Evolutionary conservation across 306 rosid species (phyloP).

Genomic region (Dicorynia guianensis): DNA sequence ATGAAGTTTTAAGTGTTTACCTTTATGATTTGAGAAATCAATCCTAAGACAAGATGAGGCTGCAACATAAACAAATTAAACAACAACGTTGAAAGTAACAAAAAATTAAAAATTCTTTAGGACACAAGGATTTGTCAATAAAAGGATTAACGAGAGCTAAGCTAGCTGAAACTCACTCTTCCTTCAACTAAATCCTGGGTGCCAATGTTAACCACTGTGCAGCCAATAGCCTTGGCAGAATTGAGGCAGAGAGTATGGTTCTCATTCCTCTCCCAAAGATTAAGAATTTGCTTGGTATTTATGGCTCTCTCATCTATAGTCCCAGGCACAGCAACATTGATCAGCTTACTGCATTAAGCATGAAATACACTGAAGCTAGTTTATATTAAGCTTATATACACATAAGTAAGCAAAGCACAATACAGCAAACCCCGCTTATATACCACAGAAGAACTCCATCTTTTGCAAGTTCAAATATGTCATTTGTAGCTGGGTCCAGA

Average conservation of each 20-base stretch:
- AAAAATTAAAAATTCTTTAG: neutral
- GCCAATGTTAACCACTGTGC: conserved; percentile 97
- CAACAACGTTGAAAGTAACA: conserved; percentile 31
- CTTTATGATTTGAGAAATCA: conserved; percentile 98
- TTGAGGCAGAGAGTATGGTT: conserved; percentile 96
- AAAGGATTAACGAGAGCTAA: conserved; percentile 8
- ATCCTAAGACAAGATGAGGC: conserved; percentile 92
- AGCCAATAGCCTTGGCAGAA: conserved; percentile 99
- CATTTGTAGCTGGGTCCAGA: conserved; percentile 71
- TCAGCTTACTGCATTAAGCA: conserved; percentile 85
- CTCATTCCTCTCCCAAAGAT: conserved; percentile 96
- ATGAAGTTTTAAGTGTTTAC: conserved; percentile 54
- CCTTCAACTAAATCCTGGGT: conserved; percentile 93
- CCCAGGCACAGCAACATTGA: conserved; percentile 98
- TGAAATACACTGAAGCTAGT: conserved; percentile 33
- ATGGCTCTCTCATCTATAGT: conserved; percentile 97
- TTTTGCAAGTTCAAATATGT: conserved; percentile 74
- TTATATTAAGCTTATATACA: conserved; percentile 26
- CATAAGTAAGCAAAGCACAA: conserved; percentile 39
- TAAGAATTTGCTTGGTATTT: conserved; percentile 68
- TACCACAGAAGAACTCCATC: conserved; percentile 98
- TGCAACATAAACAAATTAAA: conserved; percentile 59
- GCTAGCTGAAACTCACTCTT: conserved; percentile 70
- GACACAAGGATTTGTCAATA: neutral
- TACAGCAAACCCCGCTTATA: conserved; percentile 45